Evolutionary conservation across 768 basidiomycete species (phyloP).

Genomic region (Pseudohyphozyma bogoriensis): DNA sequence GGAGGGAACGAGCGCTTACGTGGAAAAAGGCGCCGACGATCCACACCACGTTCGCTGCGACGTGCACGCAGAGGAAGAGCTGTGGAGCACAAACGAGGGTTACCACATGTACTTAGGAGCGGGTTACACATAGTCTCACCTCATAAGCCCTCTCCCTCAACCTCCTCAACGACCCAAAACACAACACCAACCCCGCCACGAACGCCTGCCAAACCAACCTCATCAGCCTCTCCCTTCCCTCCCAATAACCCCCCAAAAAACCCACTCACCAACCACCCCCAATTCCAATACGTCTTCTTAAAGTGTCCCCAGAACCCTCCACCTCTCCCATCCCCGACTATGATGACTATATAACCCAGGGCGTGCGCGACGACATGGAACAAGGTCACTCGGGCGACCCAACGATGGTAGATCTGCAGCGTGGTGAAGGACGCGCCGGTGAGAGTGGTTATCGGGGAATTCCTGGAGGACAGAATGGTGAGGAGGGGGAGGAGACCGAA

Average conservation of each 20-base stretch:
- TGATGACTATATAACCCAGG: not conserved
- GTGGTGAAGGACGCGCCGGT: not conserved
- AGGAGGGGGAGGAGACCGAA: constrained; percentile 6
- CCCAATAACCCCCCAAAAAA: no score
- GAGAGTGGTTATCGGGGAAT: constrained; percentile 4
- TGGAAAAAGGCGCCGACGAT: constrained; percentile 1
- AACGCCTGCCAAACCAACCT: not conserved
- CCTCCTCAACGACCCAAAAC: not conserved
- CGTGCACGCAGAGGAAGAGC: not conserved
- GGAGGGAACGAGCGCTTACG: not conserved
- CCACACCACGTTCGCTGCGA: no score
- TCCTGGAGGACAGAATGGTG: constrained; percentile 6
- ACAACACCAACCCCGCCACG: not conserved
- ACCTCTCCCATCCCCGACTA: not conserved
- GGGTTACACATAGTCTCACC: not conserved
- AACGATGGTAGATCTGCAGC: constrained; percentile 15
- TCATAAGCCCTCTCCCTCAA: constrained; percentile 2
- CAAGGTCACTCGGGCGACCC: constrained; percentile 10
- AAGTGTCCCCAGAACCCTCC: not conserved
- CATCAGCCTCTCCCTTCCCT: no score
- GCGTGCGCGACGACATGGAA: not conserved
- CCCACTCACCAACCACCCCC: not conserved
- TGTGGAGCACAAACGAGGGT: no score
- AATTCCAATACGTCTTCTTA: not conserved
- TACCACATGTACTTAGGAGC: no score